Evolutionary conservation across 2,329 filamentous ascomycete genomes (phyloP).

Genomic region (Colletotrichum tanaceti): DNA sequence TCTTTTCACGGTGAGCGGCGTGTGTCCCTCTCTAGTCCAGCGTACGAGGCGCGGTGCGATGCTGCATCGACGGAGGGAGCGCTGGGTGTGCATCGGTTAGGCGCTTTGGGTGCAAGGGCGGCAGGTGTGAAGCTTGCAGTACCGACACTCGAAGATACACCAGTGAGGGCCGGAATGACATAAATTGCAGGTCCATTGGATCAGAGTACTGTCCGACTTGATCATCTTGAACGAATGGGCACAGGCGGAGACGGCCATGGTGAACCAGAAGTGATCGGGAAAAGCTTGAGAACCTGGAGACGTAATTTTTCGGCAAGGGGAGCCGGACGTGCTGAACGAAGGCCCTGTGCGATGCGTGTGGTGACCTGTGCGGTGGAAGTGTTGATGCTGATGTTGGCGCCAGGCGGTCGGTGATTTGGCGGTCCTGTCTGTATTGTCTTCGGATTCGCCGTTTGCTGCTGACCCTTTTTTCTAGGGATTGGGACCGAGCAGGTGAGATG

Average conservation of each 20-base stretch:
- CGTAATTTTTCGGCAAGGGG: neutral
- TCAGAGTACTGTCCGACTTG: slow-evolving; percentile 73
- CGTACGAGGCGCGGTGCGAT: slow-evolving; percentile 19
- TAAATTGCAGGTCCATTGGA: slow-evolving; percentile 74
- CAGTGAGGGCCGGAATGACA: slow-evolving; percentile 74
- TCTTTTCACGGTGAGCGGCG: slow-evolving; percentile 23
- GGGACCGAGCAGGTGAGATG: neutral
- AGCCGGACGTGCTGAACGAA: neutral
- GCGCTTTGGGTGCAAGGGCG: slow-evolving; percentile 65
- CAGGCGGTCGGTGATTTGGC: neutral
- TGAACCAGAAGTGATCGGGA: slow-evolving; percentile 39
- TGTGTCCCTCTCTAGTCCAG: neutral
- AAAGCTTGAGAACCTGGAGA: neutral
- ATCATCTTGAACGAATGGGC: slow-evolving; percentile 73
- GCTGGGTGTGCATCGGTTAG: slow-evolving; percentile 43
- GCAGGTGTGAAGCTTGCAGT: slow-evolving; percentile 75
- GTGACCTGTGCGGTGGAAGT: neutral
- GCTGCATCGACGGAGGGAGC: slow-evolving; percentile 21
- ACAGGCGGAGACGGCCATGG: slow-evolving; percentile 69
- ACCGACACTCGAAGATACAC: slow-evolving; percentile 76
- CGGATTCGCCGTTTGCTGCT: neutral
- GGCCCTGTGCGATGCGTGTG: slow-evolving; percentile 21
- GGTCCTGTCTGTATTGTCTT: neutral
- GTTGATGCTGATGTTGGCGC: slow-evolving; percentile 5
- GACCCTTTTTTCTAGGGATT: neutral